phyloP scores from a whole-genome alignment of 2,329 filamentous ascomycete genomes.

The Arthroderma sp. region DNA sequence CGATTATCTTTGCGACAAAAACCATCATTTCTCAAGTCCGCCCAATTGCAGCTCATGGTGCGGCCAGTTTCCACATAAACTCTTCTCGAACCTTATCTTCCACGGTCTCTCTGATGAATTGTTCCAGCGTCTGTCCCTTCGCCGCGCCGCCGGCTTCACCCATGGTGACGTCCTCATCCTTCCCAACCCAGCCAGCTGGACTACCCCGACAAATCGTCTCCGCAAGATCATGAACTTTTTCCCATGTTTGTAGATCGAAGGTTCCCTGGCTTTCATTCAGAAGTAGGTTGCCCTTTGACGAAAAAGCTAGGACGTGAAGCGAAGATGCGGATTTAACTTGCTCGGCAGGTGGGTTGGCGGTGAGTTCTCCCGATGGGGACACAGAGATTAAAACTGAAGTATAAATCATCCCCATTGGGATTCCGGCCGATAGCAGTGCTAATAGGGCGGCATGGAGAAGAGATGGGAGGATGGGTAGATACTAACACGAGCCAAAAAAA shows the following conservation, averaged over 20 bases:
- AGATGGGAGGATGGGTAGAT: conserved; percentile 65
- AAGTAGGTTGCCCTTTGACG: conserved; percentile 57
- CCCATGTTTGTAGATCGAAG: conserved; percentile 67
- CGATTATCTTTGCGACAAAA: no score
- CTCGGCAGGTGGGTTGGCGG: conserved; percentile 49
- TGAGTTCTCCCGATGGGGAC: conserved; percentile 28
- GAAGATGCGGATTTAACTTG: conserved; percentile 53
- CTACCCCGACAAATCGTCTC: conserved; percentile 49
- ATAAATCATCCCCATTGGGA: conserved; percentile 64
- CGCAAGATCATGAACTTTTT: conserved; percentile 52
- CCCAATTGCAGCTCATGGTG: conserved; percentile 16
- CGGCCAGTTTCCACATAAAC: conserved; percentile 27
- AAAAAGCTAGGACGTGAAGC: conserved; percentile 72
- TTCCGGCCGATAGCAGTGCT: conserved; percentile 65
- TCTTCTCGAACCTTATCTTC: conserved; percentile 39
- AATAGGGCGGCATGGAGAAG: conserved; percentile 68
- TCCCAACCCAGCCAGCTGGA: conserved; percentile 45
- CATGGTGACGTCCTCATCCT: conserved; percentile 23
- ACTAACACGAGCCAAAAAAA: conserved; percentile 33
- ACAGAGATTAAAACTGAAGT: conserved; percentile 54
- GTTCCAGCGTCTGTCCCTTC: conserved; percentile 37
- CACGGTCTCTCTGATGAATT: conserved; percentile 50
- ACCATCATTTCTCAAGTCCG: no score
- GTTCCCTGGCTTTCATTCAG: conserved; percentile 68
- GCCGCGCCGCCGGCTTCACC: conserved; percentile 17